Evolutionary conservation across 305 asterid genomes (phyloP), one percentile per base, ranked within the genome.

Genomic region (Salvia sclarea): DNA sequence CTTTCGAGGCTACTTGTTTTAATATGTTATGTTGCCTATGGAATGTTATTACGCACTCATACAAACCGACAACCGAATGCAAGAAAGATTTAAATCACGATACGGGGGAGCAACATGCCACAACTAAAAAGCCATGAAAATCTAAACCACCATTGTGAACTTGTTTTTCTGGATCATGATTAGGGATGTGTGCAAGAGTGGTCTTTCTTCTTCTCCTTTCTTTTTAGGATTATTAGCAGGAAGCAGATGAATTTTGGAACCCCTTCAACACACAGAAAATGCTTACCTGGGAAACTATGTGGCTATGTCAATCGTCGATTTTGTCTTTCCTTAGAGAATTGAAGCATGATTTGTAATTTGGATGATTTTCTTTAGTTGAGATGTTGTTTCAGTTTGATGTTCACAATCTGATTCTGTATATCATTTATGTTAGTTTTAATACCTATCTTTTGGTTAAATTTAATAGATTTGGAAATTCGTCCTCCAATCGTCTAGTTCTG

Each of bases 141-240:
- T 17, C 35, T 35, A 24, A 22, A 2, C 16, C 17, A 61, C 38
- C 38, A 41, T 40, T 12, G 24, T 47, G 33, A n/a, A 49, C 5
- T 14, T 47, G 43, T 16, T 62, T 28, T 64, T 47, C 6, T 44
- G 53, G 68, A n/a, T 44, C 21, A 47, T 43, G 24, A 24, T 61
- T 25, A 22, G 28, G 28, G 16, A 44, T 10, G 2, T 37, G 9
- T 37, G 12, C 13, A 37, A 9, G 43, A 37, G 43, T 37, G 43
- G 43, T 9, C 11, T 1, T n/a, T n/a, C n/a, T 37, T 13, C 9
- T 9, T 13, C 43, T 0, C 43, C 8, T 2, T 37, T 37, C 43
- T 37, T 37, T 37, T 37, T 10, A 37, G 13, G 43, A 10, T 37
- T 37, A 37, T 13, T 37, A 37, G 31, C 31, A 1, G 31, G 31